Conservation (phyloP, 768 basidiomycete species). For the Dacryopinax spathularia region DNA sequence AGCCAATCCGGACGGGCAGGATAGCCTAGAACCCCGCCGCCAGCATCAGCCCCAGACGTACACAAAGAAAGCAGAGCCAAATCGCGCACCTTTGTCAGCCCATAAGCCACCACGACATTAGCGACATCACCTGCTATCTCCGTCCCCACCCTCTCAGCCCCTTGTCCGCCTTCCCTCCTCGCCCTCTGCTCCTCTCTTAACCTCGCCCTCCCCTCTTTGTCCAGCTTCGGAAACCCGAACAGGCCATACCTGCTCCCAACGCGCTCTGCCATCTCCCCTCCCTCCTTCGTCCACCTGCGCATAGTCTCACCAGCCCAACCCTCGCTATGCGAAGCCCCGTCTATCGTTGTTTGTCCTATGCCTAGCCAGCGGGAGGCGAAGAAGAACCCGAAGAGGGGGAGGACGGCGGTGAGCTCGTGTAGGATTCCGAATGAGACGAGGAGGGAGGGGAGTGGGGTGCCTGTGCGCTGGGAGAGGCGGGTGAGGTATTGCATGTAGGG, state of each 20-base stretch:
- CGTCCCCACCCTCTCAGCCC: background rate
- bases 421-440: constrained; percentile 63
- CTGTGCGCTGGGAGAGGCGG: constrained; percentile 47
- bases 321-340: constrained; percentile 17
- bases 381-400: constrained; percentile 61
- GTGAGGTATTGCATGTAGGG: background rate
- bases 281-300: constrained; percentile 59
- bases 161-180: constrained; percentile 3
- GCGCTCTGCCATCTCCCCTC: constrained; percentile 51
- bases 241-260: constrained; percentile 66
- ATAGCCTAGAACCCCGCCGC: constrained; percentile 47
- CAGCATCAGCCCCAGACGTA: background rate
- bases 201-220: constrained; percentile 8
- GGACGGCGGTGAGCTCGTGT: constrained; percentile 72
- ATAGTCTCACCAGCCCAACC: constrained; percentile 34
- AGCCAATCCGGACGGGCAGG: constrained; percentile 54
- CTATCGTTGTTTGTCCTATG: constrained; percentile 52
- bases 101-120: constrained; percentile 72
- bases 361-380: constrained; percentile 52
- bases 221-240: constrained; percentile 57
- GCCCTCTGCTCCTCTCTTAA: constrained; percentile 9
- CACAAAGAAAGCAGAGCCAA: background rate
- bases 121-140: constrained; percentile 60
- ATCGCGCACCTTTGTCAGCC: constrained; percentile 50
- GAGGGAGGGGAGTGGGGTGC: constrained; percentile 63